Percentiles rank a stretch among this genome's conserved stretches.
Conservation (phyloP, 2,329 filamentous ascomycete genomes). For the Balansia obtecta region DNA sequence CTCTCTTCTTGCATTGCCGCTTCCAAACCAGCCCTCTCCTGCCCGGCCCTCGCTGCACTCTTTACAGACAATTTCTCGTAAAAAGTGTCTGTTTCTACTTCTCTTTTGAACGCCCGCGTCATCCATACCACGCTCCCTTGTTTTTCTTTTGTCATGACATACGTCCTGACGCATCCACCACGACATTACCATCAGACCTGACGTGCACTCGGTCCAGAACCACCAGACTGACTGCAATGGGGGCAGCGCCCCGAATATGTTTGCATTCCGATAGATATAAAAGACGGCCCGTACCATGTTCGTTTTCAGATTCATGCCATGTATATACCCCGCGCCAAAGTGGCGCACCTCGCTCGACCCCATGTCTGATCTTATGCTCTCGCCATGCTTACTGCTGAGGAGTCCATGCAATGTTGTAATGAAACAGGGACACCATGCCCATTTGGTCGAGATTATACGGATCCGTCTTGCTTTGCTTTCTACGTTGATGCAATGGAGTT, state of each 20-base stretch:
- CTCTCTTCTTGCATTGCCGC: background rate
- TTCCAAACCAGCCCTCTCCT: background rate
- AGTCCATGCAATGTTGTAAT: no score
- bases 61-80: background rate
- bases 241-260: background rate
- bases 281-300: background rate
- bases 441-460: no score
- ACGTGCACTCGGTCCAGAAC: background rate
- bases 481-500: no score
- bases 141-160: background rate
- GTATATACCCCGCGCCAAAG: background rate
- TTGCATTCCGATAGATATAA: background rate
- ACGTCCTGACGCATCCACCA: conserved; percentile 8
- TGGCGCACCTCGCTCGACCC: no score
- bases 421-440: no score
- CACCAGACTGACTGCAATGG: background rate
- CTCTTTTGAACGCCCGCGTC: background rate
- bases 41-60: background rate
- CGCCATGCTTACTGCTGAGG: no score
- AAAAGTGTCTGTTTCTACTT: background rate
- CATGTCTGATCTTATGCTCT: no score
- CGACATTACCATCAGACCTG: background rate
- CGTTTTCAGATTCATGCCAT: background rate
- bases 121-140: background rate
- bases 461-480: no score